Conservation (phyloP, 2,329 filamentous ascomycete genomes). For the Colletotrichum cereale region DNA sequence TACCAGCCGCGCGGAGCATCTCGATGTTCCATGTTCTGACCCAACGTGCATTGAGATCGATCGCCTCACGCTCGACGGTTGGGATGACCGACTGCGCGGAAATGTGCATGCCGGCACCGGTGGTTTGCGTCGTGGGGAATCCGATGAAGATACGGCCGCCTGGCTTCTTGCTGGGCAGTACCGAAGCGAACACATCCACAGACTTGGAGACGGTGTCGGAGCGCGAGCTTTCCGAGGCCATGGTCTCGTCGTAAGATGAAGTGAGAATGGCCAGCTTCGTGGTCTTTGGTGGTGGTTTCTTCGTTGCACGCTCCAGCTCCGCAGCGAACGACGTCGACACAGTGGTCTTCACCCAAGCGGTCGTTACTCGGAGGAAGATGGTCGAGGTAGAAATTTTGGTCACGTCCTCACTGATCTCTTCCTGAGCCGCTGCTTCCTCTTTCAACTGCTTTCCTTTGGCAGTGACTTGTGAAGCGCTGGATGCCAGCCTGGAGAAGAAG, state of each 20-base stretch:
- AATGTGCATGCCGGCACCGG: conserved; percentile 91
- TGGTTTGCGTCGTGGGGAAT: conserved; percentile 97
- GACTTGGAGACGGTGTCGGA: conserved; percentile 65
- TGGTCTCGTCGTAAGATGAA: conserved; percentile 86
- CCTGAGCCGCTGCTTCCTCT: conserved; percentile 73
- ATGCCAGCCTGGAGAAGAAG: conserved; percentile 85
- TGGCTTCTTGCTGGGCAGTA: conserved; percentile 85
- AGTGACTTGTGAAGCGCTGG: conserved; percentile 62
- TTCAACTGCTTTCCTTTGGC: conserved; percentile 68
- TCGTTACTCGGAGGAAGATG: conserved; percentile 90
- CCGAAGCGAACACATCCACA: conserved; percentile 87
- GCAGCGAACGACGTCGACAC: conserved; percentile 79
- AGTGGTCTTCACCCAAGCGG: conserved; percentile 83
- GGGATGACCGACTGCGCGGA: conserved; percentile 97
- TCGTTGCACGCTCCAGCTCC: conserved; percentile 94
- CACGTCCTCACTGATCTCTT: conserved; percentile 77
- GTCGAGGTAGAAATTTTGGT: conserved; percentile 78
- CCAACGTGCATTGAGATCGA: conserved; percentile 95
- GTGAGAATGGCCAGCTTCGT: conserved; percentile 91
- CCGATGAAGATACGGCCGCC: conserved; percentile 95
- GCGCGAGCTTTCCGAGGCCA: conserved; percentile 71
- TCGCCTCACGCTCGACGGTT: conserved; percentile 95
- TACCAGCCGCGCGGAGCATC: conserved; percentile 89
- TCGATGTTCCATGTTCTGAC: conserved; percentile 97
- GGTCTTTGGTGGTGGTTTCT: conserved; percentile 92